Base-by-base conservation (phyloP, 768 basidiomycete genomes). In the Piloderma croceum region DNA sequence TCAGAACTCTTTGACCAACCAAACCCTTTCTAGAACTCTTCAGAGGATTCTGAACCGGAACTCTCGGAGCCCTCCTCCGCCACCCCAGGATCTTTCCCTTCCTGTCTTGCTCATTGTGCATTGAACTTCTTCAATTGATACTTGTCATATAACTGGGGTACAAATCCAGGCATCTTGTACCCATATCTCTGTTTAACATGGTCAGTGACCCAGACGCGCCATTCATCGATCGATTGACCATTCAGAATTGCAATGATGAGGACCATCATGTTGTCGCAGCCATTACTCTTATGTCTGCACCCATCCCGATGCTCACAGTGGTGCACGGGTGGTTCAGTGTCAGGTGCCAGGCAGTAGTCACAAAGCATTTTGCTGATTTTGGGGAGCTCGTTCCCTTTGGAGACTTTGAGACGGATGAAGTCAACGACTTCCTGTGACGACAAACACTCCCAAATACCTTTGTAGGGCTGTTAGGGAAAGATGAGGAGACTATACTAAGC, bases 261-360 rank as follows among this genome's bases (percentile, higher is more conserved):
- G 36, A 96, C 69, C 0, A 96, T 99, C 96, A 99, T 99, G 68
- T 99, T 98, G 67, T 99, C 96, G 60, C 94, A 97, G 15, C 96
- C 96, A 47, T 97, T 89, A 10, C 96, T 96, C n/a, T n/a, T n/a
- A n/a, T n/a, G n/a, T n/a, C n/a, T n/a, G n/a, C n/a, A n/a, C n/a
- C n/a, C n/a, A n/a, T n/a, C n/a, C n/a, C n/a, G n/a, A n/a, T n/a
- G n/a, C n/a, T n/a, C n/a, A n/a, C n/a, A n/a, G n/a, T n/a, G n/a
- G n/a, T n/a, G n/a, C 32, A 80, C 79, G 36, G 87, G 88, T 24
- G 86, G 86, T 18, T 83, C 83, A 2, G 89, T 88, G 58, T 96
- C 91, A 1, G 93, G 93, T 18, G 96, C 93, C 34, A 97, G 74
- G 55, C 96, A 98, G 50, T 86, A 83, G 44, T 90, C 85, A 62